Percentiles rank a stretch among this genome's conserved stretches.
Conservation (phyloP, 1,284 basidiomycete species). For the Earliella scabrosa region DNA sequence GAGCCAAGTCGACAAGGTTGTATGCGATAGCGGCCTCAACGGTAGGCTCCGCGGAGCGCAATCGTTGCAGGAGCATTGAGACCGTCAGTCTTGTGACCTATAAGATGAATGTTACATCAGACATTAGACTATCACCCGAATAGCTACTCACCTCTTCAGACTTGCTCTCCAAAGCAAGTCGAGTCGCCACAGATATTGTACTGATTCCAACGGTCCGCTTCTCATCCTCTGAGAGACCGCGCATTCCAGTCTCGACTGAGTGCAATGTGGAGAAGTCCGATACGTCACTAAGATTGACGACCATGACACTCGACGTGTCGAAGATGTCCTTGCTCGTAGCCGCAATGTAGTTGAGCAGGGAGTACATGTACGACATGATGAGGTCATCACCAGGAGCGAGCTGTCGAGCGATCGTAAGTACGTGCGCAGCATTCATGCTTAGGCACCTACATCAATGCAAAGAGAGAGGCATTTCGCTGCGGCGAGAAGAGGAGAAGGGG, state of each 20-base stretch:
- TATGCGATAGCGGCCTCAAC: conserved; percentile 92
- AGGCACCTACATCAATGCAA: conserved; percentile 77
- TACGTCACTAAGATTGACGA: conserved; percentile 32
- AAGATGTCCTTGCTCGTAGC: conserved; percentile 78
- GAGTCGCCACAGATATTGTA: conserved; percentile 88
- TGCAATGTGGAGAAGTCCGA: conserved; percentile 53
- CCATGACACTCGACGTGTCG: conserved; percentile 53
- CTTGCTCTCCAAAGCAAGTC: conserved; percentile 82
- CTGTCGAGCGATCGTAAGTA: conserved; percentile 40
- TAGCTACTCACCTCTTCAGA: conserved; percentile 75
- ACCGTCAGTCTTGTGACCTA: conserved; percentile 86
- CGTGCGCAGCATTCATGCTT: background rate
- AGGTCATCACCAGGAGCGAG: conserved; percentile 89
- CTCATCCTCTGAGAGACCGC: conserved; percentile 81
- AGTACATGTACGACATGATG: conserved; percentile 95
- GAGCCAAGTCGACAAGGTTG: conserved; percentile 89
- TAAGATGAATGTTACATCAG: background rate
- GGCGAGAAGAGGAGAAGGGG: conserved; percentile 79
- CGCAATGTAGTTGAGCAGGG: conserved; percentile 89
- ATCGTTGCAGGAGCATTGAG: conserved; percentile 91
- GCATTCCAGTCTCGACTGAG: conserved; percentile 63
- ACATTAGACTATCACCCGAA: background rate
- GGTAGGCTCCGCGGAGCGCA: conserved; percentile 82
- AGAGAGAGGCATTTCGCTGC: conserved; percentile 90
- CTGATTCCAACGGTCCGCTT: conserved; percentile 85